Base-by-base conservation (phyloP, 805 yeast genomes). In the Dipodascus geniculatus region DNA sequence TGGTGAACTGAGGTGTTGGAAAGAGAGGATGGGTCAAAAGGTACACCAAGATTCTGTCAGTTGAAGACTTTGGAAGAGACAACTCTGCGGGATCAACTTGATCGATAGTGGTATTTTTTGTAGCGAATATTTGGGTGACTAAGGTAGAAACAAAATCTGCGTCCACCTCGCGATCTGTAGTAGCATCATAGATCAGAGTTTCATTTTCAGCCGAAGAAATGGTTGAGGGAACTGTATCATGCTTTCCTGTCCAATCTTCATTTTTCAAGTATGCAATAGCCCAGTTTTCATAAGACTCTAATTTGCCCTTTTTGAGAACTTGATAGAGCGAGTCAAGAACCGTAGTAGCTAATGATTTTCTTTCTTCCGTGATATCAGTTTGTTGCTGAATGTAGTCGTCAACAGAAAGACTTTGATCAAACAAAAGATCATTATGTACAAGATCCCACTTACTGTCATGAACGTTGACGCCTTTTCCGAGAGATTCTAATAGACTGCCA, bases 21-120 rank as follows among this genome's bases (percentile, higher is more conserved):
- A 84, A 89, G 19, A 87, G 70, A 17, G 96, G 96, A 70, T 91
- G 96, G 1, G 96, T 85, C 57, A 91, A 73, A 33, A 90, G 73
- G 63, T 87, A 90, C 1, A 84, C 77, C 50, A 87, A 67, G 1
- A 88, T 73, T 50, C 69, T 69, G 61, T 82, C 81, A n/a, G 14
- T 16, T 6, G 44, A 17, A 6, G 4, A 6, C 14, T 17, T 17
- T 51, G 93, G 76, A 16, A 57, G 19, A 31, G 35, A 20, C 44
- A 58, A 23, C 6, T 23, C n/a, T 2, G 38, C 23, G 2, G 48
- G 51, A 48, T 33, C 6, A 19, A 44, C 23, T 16, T 19, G 23
- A 38, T 50, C 48, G 22, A 47, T 51, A 16, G 23, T 35, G 20
- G 14, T 31, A 35, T 24, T 54, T 17, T 42, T 28, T 22, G 63